Base-by-base conservation (phyloP, 345 rosid species). In the Rhodomyrtus tomentosa region DNA sequence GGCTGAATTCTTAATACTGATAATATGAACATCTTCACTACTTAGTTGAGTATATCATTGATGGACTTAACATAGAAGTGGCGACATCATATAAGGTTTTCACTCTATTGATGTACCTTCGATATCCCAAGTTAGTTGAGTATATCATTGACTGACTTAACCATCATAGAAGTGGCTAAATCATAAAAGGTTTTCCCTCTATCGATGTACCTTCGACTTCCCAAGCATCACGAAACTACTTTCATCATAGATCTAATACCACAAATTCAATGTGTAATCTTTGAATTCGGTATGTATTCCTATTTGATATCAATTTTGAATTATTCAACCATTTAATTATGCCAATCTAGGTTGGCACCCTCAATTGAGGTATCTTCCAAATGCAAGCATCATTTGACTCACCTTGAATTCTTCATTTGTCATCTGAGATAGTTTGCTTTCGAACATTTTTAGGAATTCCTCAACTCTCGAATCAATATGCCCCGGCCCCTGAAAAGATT, bases 341-440 rank as follows among this genome's bases (percentile, higher is more conserved):
- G 32, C 27, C 24, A 55, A 55, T 24, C 27, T 80, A 68, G 25
- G 76, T 18, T 68, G 50, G 50, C 6, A 0, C 76, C 76, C 76
- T 42, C 48, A 0, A 48, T 8, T 81, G 10, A 49, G 0, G 27
- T 55, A 12, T 16, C 40, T 20, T 50, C 48, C 21, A 10, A 55
- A 40, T 36, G 38, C 51, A 51, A 50, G 55, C 72, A 82, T 48
- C 82, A 79, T 42, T 62, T 38, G 38, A 82, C 90, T 88, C 84
- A 96, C 99, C 95, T 93, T 89, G 86, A 95, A 96, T 87, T 95
- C 95, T 59, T 93, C 98, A 86, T 86, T 80, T 42, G 95, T 91
- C 95, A 96, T 93, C 88, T 91, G 95, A 82, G 85, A 84, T 68
- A 96, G 93, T 89, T 93, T 89, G 86, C 55, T 86, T 92, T 94